Evolutionary conservation across 2,329 filamentous ascomycete species (phyloP).

Genomic region (Aspergillus glaucus): DNA sequence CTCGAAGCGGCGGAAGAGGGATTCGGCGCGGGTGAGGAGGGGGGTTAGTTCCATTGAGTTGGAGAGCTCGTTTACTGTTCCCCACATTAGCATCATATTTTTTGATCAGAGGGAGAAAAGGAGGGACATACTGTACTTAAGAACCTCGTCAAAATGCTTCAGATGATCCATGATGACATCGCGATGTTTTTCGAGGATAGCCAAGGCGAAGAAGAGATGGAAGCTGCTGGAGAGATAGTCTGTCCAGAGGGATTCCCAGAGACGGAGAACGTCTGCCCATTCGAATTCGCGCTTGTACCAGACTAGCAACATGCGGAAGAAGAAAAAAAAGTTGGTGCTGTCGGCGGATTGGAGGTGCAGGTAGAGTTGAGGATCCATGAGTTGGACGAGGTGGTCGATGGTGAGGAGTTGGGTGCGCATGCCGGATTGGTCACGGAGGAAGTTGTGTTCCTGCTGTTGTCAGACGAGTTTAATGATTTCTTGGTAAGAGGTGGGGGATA

Average conservation of each 20-base stretch:
- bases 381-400: constrained; percentile 88
- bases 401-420: constrained; percentile 90
- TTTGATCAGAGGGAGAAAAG: background rate
- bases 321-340: constrained; percentile 99
- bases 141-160: constrained; percentile 88
- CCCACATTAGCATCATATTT: constrained; percentile 5
- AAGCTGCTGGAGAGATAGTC: constrained; percentile 85
- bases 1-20: constrained; percentile 81
- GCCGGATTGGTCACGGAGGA: constrained; percentile 87
- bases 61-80: constrained; percentile 83
- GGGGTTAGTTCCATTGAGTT: constrained; percentile 85
- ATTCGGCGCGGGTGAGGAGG: constrained; percentile 80
- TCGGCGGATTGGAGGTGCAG: constrained; percentile 82
- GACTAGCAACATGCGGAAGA: constrained; percentile 97
- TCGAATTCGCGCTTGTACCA: constrained; percentile 98
- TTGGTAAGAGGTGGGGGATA: constrained; percentile 18
- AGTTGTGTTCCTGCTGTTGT: constrained; percentile 67
- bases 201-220: constrained; percentile 87
- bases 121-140: constrained; percentile 74
- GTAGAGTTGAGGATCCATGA: constrained; percentile 94
- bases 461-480: background rate
- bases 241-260: constrained; percentile 95
- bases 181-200: constrained; percentile 92
- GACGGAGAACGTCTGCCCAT: constrained; percentile 75
- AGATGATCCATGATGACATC: constrained; percentile 94